phyloP scores from a whole-genome alignment of 495 filamentous ascomycete species.

The Podospora pseudopauciseta region DNA sequence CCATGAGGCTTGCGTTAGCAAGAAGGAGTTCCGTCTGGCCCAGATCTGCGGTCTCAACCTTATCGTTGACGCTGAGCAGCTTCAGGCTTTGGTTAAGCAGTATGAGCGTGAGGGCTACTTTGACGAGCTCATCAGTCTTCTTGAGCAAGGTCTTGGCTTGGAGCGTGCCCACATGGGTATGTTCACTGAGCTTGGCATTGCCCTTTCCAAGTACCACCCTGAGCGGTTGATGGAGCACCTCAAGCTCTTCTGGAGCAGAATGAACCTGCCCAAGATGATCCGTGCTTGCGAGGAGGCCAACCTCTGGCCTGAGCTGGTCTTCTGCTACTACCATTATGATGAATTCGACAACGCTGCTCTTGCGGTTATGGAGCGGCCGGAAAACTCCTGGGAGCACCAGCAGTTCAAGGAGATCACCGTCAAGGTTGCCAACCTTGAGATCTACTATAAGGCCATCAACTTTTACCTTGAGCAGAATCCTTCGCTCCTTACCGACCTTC shows the following conservation, averaged over 20 bases:
- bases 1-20: conserved; percentile 91
- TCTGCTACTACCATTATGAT: conserved; percentile 98
- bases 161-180: conserved; percentile 82
- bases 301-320: conserved; percentile 96
- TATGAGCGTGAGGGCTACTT: conserved; percentile 98
- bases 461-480: conserved; percentile 98
- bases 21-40: conserved; percentile 98
- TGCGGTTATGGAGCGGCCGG: conserved; percentile 98
- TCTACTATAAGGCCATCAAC: conserved; percentile 96
- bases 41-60: conserved; percentile 99
- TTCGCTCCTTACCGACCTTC: conserved; percentile 87
- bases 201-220: conserved; percentile 93
- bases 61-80: conserved; percentile 96
- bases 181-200: conserved; percentile 95
- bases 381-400: conserved; percentile 99
- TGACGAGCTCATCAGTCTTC: conserved; percentile 89
- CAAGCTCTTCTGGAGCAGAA: conserved; percentile 97
- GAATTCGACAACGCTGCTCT: conserved; percentile 98
- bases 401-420: conserved; percentile 99
- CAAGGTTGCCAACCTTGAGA: conserved; percentile 98
- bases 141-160: conserved; percentile 92
- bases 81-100: conserved; percentile 88
- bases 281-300: conserved; percentile 91
- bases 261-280: conserved; percentile 99
- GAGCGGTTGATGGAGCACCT: conserved; percentile 98